Base-by-base conservation (phyloP, 352 stramenopile species). In the Pythium pyrilobum region DNA sequence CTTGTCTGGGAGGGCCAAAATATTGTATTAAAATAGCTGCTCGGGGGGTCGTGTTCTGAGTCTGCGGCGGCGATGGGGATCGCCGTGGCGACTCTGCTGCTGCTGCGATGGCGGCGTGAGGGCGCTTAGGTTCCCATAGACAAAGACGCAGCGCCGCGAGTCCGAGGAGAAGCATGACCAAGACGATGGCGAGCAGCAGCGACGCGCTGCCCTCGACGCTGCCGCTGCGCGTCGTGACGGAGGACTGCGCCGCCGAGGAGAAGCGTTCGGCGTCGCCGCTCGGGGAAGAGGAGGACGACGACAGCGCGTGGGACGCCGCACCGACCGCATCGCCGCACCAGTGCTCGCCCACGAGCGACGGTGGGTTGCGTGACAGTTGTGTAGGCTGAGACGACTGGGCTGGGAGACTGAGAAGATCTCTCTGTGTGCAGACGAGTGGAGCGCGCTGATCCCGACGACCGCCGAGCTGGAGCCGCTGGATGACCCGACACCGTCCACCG, bases 401-500 rank as follows among this genome's bases (percentile, higher is more conserved):
- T 20, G 8, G 18, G 18, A 43, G 18, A 16, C 13, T 21, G 37
- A 1, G 12, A 23, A 1, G 8, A 28, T 32, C 12, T 51, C n/a
- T 29, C 18, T 45, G n/a, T 24, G 1, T 56, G 11, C 27, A 67
- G 65, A 73, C 11, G 65, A 73, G 27, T 49, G 52, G 16, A 51
- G 39, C 13, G 60, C 43, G 0, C 16, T 46, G 36, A 62, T 73
- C 29, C 43, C 60, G 3, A 44, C 54, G 12, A 73, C 65, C 9
- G n/a, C 21, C 10, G 60, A 70, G 33, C 54, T 73, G 2, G 21
- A 36, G 15, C 61, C 56, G 10, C 61, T 73, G 1, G 46, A 62
- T 2, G 23, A 64, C 25, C 44, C 50, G 2, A 18, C 33, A 1
- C 24, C 37, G 1, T 24, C 49, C 4, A 20, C 20, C 0, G 40